phyloP scores from a whole-genome alignment of 495 filamentous ascomycete genomes.

The Penicillium cosmopolitanum region DNA sequence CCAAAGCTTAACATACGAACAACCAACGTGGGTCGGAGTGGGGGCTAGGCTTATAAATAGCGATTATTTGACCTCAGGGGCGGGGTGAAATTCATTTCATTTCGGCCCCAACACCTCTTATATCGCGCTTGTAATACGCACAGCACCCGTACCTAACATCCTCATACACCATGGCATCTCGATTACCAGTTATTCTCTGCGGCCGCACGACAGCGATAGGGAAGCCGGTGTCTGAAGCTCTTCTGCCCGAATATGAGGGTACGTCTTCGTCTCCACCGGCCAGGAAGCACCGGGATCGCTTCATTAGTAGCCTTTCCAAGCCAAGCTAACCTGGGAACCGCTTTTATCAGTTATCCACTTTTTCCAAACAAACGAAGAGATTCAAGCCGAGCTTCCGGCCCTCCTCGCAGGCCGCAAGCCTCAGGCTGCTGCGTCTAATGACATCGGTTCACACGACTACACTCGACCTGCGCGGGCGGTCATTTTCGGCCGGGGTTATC shows the following conservation, averaged over 20 bases:
- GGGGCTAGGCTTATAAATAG: no score
- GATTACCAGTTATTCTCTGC: conserved; percentile 25
- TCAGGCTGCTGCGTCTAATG: conserved; percentile 19
- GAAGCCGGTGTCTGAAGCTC: conserved; percentile 27
- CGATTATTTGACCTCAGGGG: no score
- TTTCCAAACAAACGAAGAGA: conserved; percentile 24
- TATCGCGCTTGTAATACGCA: background rate
- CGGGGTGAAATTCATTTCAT: no score
- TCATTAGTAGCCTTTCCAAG: conserved; percentile 8
- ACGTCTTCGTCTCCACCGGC: background rate
- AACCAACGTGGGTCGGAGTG: no score
- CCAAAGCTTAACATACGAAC: no score
- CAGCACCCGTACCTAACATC: background rate
- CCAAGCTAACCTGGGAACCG: background rate
- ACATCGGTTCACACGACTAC: conserved; percentile 37
- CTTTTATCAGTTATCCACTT: conserved; percentile 32
- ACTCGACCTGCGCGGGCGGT: conserved; percentile 31
- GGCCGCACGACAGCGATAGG: conserved; percentile 30
- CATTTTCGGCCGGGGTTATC: conserved; percentile 37
- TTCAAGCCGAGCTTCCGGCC: conserved; percentile 28
- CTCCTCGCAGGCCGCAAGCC: conserved; percentile 34
- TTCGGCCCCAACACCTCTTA: no score
- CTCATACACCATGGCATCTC: conserved; percentile 17
- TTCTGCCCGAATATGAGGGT: conserved; percentile 38
- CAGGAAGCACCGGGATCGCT: no score